phyloP scores from a whole-genome alignment of 805 yeast genomes.

The Danielia reshetovae region DNA sequence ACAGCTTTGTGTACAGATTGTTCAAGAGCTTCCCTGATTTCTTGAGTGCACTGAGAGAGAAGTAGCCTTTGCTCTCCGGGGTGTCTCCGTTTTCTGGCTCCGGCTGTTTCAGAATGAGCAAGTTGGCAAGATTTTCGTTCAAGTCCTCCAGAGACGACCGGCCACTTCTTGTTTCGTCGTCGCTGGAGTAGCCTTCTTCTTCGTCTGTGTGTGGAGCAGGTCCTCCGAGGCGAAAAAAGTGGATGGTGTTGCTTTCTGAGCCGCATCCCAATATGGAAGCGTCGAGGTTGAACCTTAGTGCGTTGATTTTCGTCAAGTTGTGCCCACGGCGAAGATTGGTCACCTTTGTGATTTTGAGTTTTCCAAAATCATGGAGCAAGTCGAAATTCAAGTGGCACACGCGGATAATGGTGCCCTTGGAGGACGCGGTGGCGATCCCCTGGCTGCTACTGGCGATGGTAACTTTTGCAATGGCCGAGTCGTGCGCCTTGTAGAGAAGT shows the following conservation, averaged over 20 bases:
- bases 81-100: conserved; percentile 10
- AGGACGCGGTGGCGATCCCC: conserved; percentile 38
- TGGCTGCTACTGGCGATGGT: conserved; percentile 23
- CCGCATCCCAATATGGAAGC: conserved; percentile 35
- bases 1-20: conserved; percentile 33
- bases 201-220: conserved; percentile 2
- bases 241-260: conserved; percentile 39
- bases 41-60: conserved; percentile 18
- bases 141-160: conserved; percentile 35
- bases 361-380: conserved; percentile 4
- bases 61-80: conserved; percentile 11
- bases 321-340: conserved; percentile 40
- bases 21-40: conserved; percentile 27
- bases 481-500: conserved; percentile 38
- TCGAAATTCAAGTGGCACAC: conserved; percentile 23
- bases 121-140: conserved; percentile 39
- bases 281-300: conserved; percentile 33
- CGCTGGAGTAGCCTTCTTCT: conserved; percentile 6
- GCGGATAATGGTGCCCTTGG: conserved; percentile 41
- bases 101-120: conserved; percentile 23
- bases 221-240: conserved; percentile 28
- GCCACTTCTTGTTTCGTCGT: conserved; percentile 18
- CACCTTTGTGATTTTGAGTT: conserved; percentile 23
- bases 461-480: conserved; percentile 31
- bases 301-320: conserved; percentile 30